Evolutionary conservation across 2,329 filamentous ascomycete species (phyloP).

Genomic region (Aspergillus latus): DNA sequence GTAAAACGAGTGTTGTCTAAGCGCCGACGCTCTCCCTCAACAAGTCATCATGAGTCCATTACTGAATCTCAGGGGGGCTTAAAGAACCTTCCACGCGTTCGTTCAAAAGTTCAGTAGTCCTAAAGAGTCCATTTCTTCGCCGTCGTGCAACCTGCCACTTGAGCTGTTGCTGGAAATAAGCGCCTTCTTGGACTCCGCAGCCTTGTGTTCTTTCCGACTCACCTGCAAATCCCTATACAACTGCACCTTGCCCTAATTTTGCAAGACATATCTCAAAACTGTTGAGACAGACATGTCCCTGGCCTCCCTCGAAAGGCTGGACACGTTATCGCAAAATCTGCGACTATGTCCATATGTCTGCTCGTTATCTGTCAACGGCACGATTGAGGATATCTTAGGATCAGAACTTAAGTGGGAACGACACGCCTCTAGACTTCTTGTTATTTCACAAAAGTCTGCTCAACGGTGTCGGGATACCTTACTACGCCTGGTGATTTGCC

Average conservation of each 20-base stretch:
- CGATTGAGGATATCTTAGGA: background rate
- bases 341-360: background rate
- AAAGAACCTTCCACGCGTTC: no score
- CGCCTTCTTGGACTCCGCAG: background rate
- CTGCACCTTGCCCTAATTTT: background rate
- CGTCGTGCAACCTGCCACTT: background rate
- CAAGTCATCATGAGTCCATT: no score
- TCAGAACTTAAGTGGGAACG: background rate
- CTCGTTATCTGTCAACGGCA: background rate
- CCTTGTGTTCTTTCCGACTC: background rate
- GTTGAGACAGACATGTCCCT: background rate
- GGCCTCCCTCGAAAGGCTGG: background rate
- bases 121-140: background rate
- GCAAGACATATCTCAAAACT: background rate
- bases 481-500: background rate
- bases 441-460: background rate
- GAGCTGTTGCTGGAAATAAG: conserved; percentile 3
- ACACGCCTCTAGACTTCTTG: background rate
- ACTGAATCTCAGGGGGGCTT: no score
- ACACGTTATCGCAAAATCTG: background rate
- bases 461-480: background rate
- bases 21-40: no score
- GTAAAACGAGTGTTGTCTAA: no score
- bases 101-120: no score
- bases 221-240: background rate